Base-by-base conservation (phyloP, 352 stramenopile genomes). In the Phytopythium litorale region DNA sequence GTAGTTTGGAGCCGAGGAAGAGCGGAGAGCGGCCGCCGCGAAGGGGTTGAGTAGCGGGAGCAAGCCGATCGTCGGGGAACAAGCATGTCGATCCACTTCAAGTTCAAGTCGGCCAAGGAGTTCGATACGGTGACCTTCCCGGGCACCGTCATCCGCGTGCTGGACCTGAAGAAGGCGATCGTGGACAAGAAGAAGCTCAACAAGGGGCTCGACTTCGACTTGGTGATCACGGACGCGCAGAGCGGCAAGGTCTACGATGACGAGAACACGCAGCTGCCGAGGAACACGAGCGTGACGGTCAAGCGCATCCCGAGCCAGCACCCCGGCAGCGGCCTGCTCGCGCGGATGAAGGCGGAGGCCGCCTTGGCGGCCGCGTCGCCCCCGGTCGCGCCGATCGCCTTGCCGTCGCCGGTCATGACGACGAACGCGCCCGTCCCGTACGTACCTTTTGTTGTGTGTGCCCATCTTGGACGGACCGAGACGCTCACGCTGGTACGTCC, bases 171-270 rank as follows among this genome's bases (percentile, higher is more conserved):
- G 76, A 92, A 96, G 65, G 89, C 89, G 33, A 97, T 97, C 62
- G 91, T 97, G 48, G 91, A 97, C 52, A 92, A 97, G 70, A 97
- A 97, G 73, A 96, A 96, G 59, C 79, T 97, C 28, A 84, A 86
- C 63, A 97, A 97, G 59, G 91, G 91, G 0, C 79, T 97, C 48
- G 91, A 97, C 64, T 96, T 97, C 57, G 91, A 97, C 58, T 76
- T 97, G 4, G 85, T 96, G 0, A 94, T 97, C 70, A 96, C 89
- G 21, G 92, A 97, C 70, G 89, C 91, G 40, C 87, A 97, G 66
- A 97, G 89, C 59, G 91, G 90, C 59, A 93, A 97, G 56, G 84
- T 95, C 4, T 97, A 97, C 70, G 87, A 95, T 57, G 89, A 97
- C 52, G 91, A 97, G 64, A 97, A 79, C 72, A 89, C 86, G 63